phyloP scores from a whole-genome alignment of 345 rosid genomes.

The Salix arbutifolia region DNA sequence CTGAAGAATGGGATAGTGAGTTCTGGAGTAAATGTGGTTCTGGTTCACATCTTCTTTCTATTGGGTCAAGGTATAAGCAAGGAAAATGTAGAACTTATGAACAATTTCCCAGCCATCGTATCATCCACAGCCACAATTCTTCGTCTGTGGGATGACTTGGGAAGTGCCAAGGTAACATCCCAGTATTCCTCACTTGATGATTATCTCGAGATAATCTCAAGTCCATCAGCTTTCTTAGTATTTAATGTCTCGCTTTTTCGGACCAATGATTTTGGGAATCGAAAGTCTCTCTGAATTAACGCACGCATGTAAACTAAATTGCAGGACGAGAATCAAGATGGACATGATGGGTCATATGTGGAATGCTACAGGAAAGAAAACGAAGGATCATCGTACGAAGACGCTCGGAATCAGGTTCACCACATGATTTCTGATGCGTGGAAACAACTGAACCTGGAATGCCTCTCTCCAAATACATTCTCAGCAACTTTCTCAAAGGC shows the following conservation, averaged over 20 bases:
- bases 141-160: slow-evolving; percentile 52
- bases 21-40: slow-evolving; percentile 45
- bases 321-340: slow-evolving; percentile 58
- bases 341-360: slow-evolving; percentile 57
- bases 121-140: slow-evolving; percentile 40
- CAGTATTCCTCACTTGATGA: no score
- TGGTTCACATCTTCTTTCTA: slow-evolving; percentile 48
- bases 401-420: slow-evolving; percentile 28
- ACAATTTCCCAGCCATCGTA: slow-evolving; percentile 31
- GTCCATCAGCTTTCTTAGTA: no score
- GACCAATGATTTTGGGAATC: no score
- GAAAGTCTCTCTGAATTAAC: no score
- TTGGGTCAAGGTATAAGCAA: slow-evolving; percentile 35
- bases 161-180: slow-evolving; percentile 46
- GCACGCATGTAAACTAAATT: background rate
- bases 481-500: slow-evolving; percentile 33
- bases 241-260: no score
- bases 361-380: slow-evolving; percentile 49
- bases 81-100: slow-evolving; percentile 32
- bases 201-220: no score
- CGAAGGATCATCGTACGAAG: slow-evolving; percentile 23
- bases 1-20: slow-evolving; percentile 51
- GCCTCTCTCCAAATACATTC: slow-evolving; percentile 30
- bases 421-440: slow-evolving; percentile 46
- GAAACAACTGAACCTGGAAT: slow-evolving; percentile 50